Percentiles rank a stretch among this genome's conserved stretches.
phyloP scores from a whole-genome alignment of 768 basidiomycete genomes.

The Suillus hirtellus region DNA sequence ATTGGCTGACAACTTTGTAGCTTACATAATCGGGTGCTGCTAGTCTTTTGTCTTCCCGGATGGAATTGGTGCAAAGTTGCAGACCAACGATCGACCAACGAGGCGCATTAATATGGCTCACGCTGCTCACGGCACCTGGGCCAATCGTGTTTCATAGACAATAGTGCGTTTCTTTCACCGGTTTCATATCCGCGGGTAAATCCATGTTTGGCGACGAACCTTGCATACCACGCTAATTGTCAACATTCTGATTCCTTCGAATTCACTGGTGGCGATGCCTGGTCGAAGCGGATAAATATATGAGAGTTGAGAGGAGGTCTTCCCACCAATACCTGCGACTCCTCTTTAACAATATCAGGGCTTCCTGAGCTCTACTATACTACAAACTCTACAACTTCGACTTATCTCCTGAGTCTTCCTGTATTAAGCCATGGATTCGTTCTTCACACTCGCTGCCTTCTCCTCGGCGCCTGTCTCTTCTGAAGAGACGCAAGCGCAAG shows the following conservation, averaged over 20 bases:
- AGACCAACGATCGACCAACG: background rate
- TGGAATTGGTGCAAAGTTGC: background rate
- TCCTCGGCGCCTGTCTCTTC: background rate
- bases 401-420: background rate
- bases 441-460: background rate
- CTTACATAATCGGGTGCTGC: background rate
- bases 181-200: background rate
- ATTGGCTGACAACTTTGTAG: background rate
- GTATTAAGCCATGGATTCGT: background rate
- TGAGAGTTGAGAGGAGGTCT: background rate
- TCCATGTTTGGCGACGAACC: background rate
- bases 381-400: background rate
- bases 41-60: background rate
- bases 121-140: background rate
- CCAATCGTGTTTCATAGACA: background rate
- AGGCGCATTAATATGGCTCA: background rate
- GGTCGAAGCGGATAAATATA: background rate
- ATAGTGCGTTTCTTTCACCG: background rate
- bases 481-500: conserved; percentile 7
- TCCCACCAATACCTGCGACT: background rate
- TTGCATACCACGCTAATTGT: background rate
- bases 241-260: background rate
- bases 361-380: background rate
- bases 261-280: background rate
- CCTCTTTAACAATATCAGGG: background rate